Base-by-base conservation (phyloP, 1,284 basidiomycete species). In the Xerocomus subilludens region DNA sequence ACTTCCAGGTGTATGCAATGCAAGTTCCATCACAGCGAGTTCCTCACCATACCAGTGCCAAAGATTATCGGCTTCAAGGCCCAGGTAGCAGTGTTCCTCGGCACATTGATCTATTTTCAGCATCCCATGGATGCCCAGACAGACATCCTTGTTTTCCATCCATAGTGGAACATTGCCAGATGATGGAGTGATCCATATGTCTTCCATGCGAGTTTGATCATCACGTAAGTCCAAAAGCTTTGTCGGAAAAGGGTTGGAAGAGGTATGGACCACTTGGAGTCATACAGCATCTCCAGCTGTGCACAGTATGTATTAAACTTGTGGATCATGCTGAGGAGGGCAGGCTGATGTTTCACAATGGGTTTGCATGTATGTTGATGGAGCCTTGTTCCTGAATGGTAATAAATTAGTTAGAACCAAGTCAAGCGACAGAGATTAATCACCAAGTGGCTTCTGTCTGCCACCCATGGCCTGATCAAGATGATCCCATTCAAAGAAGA, bases 401-500 rank as follows among this genome's bases (percentile, higher is more conserved):
- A n/a, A n/a, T n/a, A n/a, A n/a, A n/a, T n/a, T n/a, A n/a, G n/a
- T n/a, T n/a, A n/a, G n/a, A n/a, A n/a, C n/a, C n/a, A n/a, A n/a
- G n/a, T n/a, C n/a, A n/a, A n/a, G n/a, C n/a, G n/a, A n/a, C n/a
- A n/a, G n/a, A n/a, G 32, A 55, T n/a, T 14, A 55, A 55, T 30
- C 32, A 84, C 85, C 85, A 14, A 86, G 74, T 6, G 85, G 66
- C 42, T 84, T 78, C n/a, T 83, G 72, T n/a, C 75, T 70, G 0
- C 86, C 83, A 1, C 83, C 80, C 13, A 82, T 82, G 3, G 85
- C 85, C 51, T 79, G 83, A 69, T 86, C 83, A 2, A 87, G 74
- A 18, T 77, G 78, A 55, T 87, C 85, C 83, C 83, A 86, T 64
- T 86, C 84, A 30, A 84, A 83, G 67, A 87, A 87, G 11, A 10